These are phyloP conservation scores for Talaromyces atroroseus DNA, from an alignment of 2,329 filamentous ascomycete genomes.

Conservation along the genomic window DNA sequence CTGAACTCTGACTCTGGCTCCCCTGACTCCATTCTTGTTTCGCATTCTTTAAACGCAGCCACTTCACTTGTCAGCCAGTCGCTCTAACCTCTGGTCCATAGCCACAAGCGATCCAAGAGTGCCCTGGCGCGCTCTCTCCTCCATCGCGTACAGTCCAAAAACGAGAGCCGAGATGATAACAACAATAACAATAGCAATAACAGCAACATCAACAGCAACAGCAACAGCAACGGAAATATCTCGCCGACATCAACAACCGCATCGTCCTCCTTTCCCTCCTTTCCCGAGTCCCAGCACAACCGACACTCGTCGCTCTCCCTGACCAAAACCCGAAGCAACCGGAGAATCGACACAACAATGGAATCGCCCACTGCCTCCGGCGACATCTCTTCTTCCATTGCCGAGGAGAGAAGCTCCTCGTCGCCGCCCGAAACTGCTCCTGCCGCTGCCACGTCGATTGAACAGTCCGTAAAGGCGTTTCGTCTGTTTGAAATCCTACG, in stretches of 20 bases:
- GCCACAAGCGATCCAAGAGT: conserved; percentile 52
- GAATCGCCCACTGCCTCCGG: conserved; percentile 20
- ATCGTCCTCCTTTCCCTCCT: conserved; percentile 22
- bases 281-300: conserved; percentile 23
- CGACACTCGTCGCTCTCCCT: conserved; percentile 22
- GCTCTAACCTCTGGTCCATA: conserved; percentile 12
- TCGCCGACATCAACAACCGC: conserved; percentile 24
- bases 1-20: neutral
- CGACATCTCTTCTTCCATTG: conserved; percentile 22
- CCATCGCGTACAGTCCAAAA: conserved; percentile 47
- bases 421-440: neutral
- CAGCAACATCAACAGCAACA: conserved; percentile 8
- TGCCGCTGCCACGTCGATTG: conserved; percentile 57
- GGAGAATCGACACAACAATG: conserved; percentile 23
- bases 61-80: too few relatives aligned
- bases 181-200: conserved; percentile 12
- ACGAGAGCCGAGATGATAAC: conserved; percentile 29
- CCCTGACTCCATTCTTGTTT: neutral
- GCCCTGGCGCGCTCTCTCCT: conserved; percentile 51
- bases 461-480: conserved; percentile 92
- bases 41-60: too few relatives aligned
- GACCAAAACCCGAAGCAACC: conserved; percentile 27
- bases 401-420: conserved; percentile 16
- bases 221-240: conserved; percentile 19
- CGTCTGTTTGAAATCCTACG: conserved; percentile 87